Percentiles rank a stretch among this genome's conserved stretches.
phyloP scores from a whole-genome alignment of 768 basidiomycete genomes.

The Termitomyces sp. region DNA sequence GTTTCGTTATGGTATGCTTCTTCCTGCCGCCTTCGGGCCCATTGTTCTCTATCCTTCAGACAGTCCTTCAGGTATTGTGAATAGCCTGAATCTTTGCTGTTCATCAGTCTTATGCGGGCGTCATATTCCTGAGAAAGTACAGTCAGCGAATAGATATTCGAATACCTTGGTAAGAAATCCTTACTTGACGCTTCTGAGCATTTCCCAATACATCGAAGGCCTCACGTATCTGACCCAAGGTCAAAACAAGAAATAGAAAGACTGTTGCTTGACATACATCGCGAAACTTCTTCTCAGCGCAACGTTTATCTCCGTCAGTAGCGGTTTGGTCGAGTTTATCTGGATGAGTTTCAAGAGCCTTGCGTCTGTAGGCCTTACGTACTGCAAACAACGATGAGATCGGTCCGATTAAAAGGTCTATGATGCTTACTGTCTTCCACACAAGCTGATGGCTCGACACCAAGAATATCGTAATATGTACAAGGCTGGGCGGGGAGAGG shows the following conservation, averaged over 20 bases:
- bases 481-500: conserved; percentile 22
- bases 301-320: conserved; percentile 43
- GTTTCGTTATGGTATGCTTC: conserved; percentile 23
- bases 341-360: conserved; percentile 67
- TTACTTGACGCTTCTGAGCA: conserved; percentile 46
- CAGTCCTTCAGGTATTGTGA: conserved; percentile 35
- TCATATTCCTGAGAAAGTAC: conserved; percentile 38
- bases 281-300: conserved; percentile 54
- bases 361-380: conserved; percentile 61
- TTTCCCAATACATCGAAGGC: conserved; percentile 60
- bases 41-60: conserved; percentile 45
- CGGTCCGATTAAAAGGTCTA: not conserved
- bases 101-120: conserved; percentile 27
- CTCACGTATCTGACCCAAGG: conserved; percentile 44
- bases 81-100: conserved; percentile 18
- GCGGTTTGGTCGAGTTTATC: conserved; percentile 59
- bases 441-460: conserved; percentile 35
- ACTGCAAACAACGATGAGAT: conserved; percentile 31
- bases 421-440: conserved; percentile 43
- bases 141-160: not conserved
- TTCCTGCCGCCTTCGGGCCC: conserved; percentile 45
- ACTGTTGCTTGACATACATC: conserved; percentile 32
- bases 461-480: conserved; percentile 39
- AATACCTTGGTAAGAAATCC: conserved; percentile 6
- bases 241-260: conserved; percentile 3